These are phyloP conservation scores for Neltuma alba DNA, from an alignment of 306 rosid species.

Conservation along the genomic window DNA sequence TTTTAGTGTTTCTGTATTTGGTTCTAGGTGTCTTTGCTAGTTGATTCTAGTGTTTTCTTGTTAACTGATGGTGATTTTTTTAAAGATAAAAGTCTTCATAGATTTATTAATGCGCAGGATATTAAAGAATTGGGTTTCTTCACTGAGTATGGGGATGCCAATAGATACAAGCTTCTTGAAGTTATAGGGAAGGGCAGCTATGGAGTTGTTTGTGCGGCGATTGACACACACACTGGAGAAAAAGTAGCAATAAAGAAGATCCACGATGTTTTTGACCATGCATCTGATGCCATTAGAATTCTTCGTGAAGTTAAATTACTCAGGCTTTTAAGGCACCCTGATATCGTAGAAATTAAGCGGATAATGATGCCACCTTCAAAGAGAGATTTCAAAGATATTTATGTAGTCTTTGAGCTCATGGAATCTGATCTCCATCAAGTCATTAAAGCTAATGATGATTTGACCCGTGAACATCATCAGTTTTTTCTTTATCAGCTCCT, in stretches of 20 bases:
- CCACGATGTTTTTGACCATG: slow-evolving; percentile 70
- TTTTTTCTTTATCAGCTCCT: slow-evolving; percentile 89
- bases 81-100: not conserved
- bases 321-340: slow-evolving; percentile 86
- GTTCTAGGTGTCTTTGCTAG: not conserved
- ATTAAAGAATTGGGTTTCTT: slow-evolving; percentile 65
- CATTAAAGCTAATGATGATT: slow-evolving; percentile 88
- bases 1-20: not conserved
- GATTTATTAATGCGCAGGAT: slow-evolving; percentile 48
- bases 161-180: slow-evolving; percentile 76
- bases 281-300: slow-evolving; percentile 78
- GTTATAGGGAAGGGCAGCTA: slow-evolving; percentile 89
- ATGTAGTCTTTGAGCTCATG: slow-evolving; percentile 90
- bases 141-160: slow-evolving; percentile 84
- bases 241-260: slow-evolving; percentile 91
- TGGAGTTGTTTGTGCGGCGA: slow-evolving; percentile 89
- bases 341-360: slow-evolving; percentile 83
- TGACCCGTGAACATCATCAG: slow-evolving; percentile 80
- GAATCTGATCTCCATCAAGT: slow-evolving; percentile 96
- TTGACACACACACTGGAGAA: slow-evolving; percentile 81
- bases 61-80: slow-evolving; percentile 10
- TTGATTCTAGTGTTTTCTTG: not conserved
- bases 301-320: slow-evolving; percentile 83
- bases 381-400: slow-evolving; percentile 85
- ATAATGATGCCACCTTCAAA: slow-evolving; percentile 89